Evolutionary conservation across 805 yeast species (phyloP), one percentile per base, ranked within the genome.

Genomic region (Kodamaea hsintzibuensis): DNA sequence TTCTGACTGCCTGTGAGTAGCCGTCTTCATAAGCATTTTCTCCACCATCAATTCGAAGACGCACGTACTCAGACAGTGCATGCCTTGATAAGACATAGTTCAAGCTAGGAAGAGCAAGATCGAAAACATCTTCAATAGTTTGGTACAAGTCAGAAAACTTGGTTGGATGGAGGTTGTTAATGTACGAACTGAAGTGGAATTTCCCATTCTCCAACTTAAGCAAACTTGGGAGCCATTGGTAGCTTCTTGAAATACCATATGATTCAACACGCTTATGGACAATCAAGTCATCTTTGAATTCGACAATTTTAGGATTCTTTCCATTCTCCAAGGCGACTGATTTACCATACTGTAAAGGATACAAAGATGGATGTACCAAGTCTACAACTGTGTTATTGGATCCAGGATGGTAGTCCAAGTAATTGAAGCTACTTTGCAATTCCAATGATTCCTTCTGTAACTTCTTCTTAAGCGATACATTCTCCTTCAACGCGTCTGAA

Each of bases 81-180:
- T 54, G 60, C 37, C 68, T 52, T 1, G 76, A 57, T 25, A 74
- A 60, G 14, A 57, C 54, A 27, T 54, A 59, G 49, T 70, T 65
- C 53, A 75, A 57, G 0, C 72, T 77, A 3, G 78, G 77, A 7
- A 72, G 16, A 12, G 60, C 51, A 2, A 25, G 35, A 42, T 66
- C 66, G 57, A 76, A 73, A 1, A 76, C 59, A 0, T 59, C 52
- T 14, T 58, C 75, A 45, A 76, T 70, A 1, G 62, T 47, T 1
- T 35, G n/a, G 56, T 76, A 76, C 18, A 76, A 56, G 1, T 52
- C 55, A n/a, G 55, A 40, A 53, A 56, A 60, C 43, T 60, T 56
- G 0, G 54, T 47, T 14, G 79, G 78, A 48, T 76, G 74, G 51
- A 76, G 62, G 54, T 75, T 76, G 59, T 76, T 76, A 55, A 76